A percentile compares a stretch with the other conserved stretches of the same genome.
These are phyloP conservation scores for Aspergillus puulaauensis DNA, from an alignment of 2,329 filamentous ascomycete genomes.

Conservation along the genomic window DNA sequence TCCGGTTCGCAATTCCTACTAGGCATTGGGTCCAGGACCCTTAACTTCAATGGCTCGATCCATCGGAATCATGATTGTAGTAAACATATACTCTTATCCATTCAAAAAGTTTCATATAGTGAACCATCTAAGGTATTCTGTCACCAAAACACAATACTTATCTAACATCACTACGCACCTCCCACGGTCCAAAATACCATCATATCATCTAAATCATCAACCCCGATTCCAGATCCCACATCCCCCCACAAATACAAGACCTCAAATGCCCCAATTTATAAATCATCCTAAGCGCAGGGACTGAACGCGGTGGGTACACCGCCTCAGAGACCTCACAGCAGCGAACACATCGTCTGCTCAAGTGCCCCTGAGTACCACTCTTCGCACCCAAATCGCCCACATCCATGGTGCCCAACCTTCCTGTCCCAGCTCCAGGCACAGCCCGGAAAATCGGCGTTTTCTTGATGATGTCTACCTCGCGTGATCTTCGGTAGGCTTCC, in stretches of 20 bases:
- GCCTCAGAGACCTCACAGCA: constrained; percentile 69
- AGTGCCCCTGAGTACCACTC: constrained; percentile 3
- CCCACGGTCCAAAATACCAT: not conserved
- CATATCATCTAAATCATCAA: not conserved
- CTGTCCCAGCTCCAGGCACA: not conserved
- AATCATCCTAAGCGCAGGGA: constrained; percentile 38
- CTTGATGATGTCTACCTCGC: constrained; percentile 59
- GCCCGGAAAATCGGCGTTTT: constrained; percentile 41
- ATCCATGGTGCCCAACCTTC: not conserved
- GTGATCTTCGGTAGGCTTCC: constrained; percentile 60
- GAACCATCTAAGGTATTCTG: too few species aligned
- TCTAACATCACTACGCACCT: not conserved
- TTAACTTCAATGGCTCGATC: too few species aligned
- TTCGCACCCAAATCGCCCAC: not conserved
- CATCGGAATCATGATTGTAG: too few species aligned
- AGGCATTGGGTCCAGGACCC: too few species aligned
- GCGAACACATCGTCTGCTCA: constrained; percentile 54
- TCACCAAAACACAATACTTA: not conserved
- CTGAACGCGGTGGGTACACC: constrained; percentile 40
- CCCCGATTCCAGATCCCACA: constrained; percentile 38
- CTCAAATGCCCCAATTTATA: constrained; percentile 37
- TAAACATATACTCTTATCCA: too few species aligned
- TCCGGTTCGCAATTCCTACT: too few species aligned
- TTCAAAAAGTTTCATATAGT: too few species aligned
- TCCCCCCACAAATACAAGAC: constrained; percentile 42